A percentile compares a stretch with the other conserved stretches of the same genome.
phyloP scores from a whole-genome alignment of 1,139 yeast genomes.

The Candida sanyaensis region DNA sequence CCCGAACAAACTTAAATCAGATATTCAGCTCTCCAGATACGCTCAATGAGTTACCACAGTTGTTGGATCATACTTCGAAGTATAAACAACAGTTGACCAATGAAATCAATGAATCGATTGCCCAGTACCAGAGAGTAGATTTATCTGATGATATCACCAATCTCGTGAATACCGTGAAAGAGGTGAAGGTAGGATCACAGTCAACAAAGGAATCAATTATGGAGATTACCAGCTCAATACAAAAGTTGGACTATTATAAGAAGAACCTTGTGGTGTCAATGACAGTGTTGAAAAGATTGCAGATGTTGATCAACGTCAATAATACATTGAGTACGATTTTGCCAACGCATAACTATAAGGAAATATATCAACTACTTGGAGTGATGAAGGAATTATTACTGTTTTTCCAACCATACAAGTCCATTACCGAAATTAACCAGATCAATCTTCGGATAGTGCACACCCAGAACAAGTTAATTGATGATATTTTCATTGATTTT shows the following conservation, averaged over 20 bases:
- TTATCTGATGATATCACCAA: slow-evolving; percentile 8
- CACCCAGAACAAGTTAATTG: slow-evolving; percentile 65
- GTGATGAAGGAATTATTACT: slow-evolving; percentile 79
- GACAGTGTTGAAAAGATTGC: slow-evolving; percentile 84
- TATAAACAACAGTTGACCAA: slow-evolving; percentile 50
- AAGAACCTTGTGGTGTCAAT: slow-evolving; percentile 79
- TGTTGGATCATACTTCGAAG: slow-evolving; percentile 36
- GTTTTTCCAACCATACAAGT: slow-evolving; percentile 79
- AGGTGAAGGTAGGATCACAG: slow-evolving; percentile 29
- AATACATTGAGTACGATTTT: slow-evolving; percentile 58
- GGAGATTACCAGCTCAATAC: slow-evolving; percentile 74
- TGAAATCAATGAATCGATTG: slow-evolving; percentile 29
- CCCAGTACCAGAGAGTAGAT: slow-evolving; percentile 5
- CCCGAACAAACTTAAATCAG: slow-evolving; percentile 30
- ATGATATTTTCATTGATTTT: slow-evolving; percentile 75
- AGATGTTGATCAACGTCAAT: slow-evolving; percentile 82
- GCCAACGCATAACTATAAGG: slow-evolving; percentile 53
- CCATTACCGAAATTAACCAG: slow-evolving; percentile 78
- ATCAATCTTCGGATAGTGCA: slow-evolving; percentile 64
- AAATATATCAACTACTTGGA: slow-evolving; percentile 65
- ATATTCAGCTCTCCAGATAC: slow-evolving; percentile 45
- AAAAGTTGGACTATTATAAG: slow-evolving; percentile 77
- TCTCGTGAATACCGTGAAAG: slow-evolving; percentile 6
- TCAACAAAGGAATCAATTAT: slow-evolving; percentile 65
- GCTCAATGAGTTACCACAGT: slow-evolving; percentile 47